Base-by-base conservation (phyloP, 140 eudicot genomes). In the Bidens hawaiensis region DNA sequence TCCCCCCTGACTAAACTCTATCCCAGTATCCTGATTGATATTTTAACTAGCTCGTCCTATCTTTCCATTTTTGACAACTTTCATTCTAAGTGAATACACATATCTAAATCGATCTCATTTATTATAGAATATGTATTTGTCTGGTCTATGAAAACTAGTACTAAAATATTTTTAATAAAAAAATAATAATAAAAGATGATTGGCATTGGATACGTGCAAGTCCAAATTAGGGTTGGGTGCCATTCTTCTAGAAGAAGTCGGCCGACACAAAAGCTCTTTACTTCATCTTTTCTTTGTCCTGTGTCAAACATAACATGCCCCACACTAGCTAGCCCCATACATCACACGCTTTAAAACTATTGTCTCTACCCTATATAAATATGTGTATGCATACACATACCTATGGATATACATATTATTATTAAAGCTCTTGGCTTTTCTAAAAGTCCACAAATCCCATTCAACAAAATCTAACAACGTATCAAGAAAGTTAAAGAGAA, bases 201-300 rank as follows among this genome's bases (percentile, higher is more conserved):
- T n/a, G 11, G n/a, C n/a, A n/a, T n/a, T n/a, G n/a, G 52, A 47
- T 61, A 59, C 75, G 65, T 69, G 68, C 66, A 46, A n/a, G n/a
- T n/a, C 62, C 76, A 71, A 61, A 59, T 49, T 26, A 10, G 24
- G 38, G 15, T 23, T 70, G 57, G 21, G 12, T 45, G 7, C 33
- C 43, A 11, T 6, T 1, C 34, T 70, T 71, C 76, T 71, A 71
- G 76, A 71, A 62, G 57, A 48, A 64, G 72, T 72, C 72, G 72
- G 61, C 58, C 17, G 15, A 63, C 16, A 12, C 31, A 51, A 21
- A 9, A 51, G n/a, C 13, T 15, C 45, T 10, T 15, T 3, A 2
- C 13, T 10, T n/a, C 43, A 11, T 36, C 43, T 38, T 9, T 38
- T 38, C 45, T 38, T 38, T 38, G 13, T 12, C 45, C 11, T 36